Percentiles rank a stretch among this genome's conserved stretches.
Evolutionary conservation across 495 filamentous ascomycete genomes (phyloP).

Genomic region (Annulohypoxylon maeteangense): DNA sequence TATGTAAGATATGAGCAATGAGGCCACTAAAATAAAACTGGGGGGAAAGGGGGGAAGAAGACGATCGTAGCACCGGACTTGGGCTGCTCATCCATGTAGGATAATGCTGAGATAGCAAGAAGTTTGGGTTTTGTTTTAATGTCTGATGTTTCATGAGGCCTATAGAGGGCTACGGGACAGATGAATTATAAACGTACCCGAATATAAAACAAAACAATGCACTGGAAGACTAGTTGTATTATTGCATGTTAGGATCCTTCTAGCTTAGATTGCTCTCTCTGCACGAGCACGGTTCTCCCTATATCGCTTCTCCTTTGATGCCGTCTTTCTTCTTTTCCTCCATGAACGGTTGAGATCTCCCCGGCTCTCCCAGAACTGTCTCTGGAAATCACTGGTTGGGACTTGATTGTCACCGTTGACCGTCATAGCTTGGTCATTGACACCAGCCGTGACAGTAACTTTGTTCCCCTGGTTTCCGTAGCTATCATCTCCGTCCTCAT

Average conservation of each 20-base stretch:
- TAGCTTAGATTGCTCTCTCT: constrained; percentile 52
- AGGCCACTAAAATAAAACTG: neutral
- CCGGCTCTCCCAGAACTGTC: constrained; percentile 92
- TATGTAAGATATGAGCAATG: neutral
- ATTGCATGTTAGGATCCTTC: neutral
- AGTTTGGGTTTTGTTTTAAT: neutral
- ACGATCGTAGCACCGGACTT: neutral
- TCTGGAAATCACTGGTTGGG: constrained; percentile 74
- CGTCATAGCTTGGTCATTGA: constrained; percentile 38
- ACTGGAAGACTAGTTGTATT: neutral
- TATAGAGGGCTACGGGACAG: too few species aligned
- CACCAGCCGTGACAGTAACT: constrained; percentile 50
- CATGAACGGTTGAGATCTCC: constrained; percentile 91
- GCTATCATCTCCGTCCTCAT: constrained; percentile 47
- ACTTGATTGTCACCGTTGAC: constrained; percentile 29
- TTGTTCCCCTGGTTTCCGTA: constrained; percentile 45
- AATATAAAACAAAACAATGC: neutral
- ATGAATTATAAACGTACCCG: neutral
- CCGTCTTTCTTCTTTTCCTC: constrained; percentile 85
- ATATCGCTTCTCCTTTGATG: constrained; percentile 86
- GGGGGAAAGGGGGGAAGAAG: neutral
- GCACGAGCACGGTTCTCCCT: constrained; percentile 78
- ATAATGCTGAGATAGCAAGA: neutral
- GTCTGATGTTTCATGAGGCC: neutral
- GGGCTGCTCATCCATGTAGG: neutral